Percentiles rank a stretch among this genome's conserved stretches.
Conservation (phyloP, 768 basidiomycete species). For the Strobilomyces dryophilus region DNA sequence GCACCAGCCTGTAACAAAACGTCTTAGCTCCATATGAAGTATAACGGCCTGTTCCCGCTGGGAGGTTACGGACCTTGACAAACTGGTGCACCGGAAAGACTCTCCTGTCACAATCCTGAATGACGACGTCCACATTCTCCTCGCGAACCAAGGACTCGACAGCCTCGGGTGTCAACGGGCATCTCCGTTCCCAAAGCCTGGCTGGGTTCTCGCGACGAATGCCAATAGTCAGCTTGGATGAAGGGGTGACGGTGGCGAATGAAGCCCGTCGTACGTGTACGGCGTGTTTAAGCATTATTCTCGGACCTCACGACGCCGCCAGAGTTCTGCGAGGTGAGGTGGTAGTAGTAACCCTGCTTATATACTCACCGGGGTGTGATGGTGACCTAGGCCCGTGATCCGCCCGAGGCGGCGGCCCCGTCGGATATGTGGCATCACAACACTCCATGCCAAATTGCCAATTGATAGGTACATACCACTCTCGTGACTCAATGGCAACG, state of each 20-base stretch:
- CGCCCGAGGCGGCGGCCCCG: slow-evolving; percentile 6
- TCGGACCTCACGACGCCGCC: neutral
- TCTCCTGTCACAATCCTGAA: slow-evolving; percentile 73
- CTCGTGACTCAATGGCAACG: neutral
- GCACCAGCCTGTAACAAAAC: slow-evolving; percentile 67
- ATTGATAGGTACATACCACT: neutral
- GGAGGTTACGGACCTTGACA: slow-evolving; percentile 44
- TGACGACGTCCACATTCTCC: slow-evolving; percentile 59
- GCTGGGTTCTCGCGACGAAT: slow-evolving; percentile 73
- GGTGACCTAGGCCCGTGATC: slow-evolving; percentile 7
- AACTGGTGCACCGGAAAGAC: slow-evolving; percentile 68
- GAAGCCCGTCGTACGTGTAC: slow-evolving; percentile 22
- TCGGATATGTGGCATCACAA: neutral
- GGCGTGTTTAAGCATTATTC: slow-evolving; percentile 17
- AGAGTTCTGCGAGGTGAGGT: neutral
- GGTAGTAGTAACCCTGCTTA: neutral
- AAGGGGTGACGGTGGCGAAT: slow-evolving; percentile 16
- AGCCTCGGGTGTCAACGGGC: slow-evolving; percentile 74
- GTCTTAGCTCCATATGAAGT: neutral
- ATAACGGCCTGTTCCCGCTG: neutral
- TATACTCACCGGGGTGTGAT: slow-evolving; percentile 2
- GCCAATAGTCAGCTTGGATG: slow-evolving; percentile 42
- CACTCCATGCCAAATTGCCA: no score
- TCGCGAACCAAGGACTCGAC: slow-evolving; percentile 57
- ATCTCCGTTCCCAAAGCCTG: slow-evolving; percentile 84